Conservation (phyloP, 176 grass and related monocot species). For the Secale cereale region DNA sequence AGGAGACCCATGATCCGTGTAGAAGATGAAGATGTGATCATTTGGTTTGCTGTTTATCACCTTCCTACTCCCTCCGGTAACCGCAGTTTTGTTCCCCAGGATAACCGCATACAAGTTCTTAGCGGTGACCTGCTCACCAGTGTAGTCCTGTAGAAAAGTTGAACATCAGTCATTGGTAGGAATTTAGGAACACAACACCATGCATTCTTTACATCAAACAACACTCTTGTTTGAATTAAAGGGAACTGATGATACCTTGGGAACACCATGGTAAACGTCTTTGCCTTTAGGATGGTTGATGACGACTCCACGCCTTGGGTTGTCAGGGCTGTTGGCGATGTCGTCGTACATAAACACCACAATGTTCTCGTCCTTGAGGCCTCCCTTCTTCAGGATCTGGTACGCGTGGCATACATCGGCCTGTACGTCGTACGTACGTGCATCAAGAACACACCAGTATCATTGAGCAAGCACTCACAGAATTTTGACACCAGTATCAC, state of each 20-base stretch:
- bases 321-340: slow-evolving; percentile 56
- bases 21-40: slow-evolving; percentile 96
- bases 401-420: slow-evolving; percentile 92
- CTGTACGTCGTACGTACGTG: not conserved
- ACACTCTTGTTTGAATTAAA: not conserved
- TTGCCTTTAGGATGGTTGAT: slow-evolving; percentile 82
- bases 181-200: not conserved
- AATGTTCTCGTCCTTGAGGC: slow-evolving; percentile 85
- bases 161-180: slow-evolving; percentile 11
- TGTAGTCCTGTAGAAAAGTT: slow-evolving; percentile 58
- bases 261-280: slow-evolving; percentile 77
- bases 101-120: slow-evolving; percentile 77
- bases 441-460: not conserved
- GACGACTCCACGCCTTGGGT: slow-evolving; percentile 63
- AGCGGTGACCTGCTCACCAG: slow-evolving; percentile 57
- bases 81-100: slow-evolving; percentile 66
- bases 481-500: too few species aligned
- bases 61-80: slow-evolving; percentile 89
- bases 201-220: too few species aligned
- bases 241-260: slow-evolving; percentile 53
- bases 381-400: slow-evolving; percentile 69
- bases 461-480: too few species aligned
- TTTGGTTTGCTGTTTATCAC: slow-evolving; percentile 82
- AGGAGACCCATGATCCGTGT: slow-evolving; percentile 88
- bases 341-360: slow-evolving; percentile 94